Evolutionary conservation across 169 alveolate genomes (phyloP).

Genomic region (Perkinsus marinus): DNA sequence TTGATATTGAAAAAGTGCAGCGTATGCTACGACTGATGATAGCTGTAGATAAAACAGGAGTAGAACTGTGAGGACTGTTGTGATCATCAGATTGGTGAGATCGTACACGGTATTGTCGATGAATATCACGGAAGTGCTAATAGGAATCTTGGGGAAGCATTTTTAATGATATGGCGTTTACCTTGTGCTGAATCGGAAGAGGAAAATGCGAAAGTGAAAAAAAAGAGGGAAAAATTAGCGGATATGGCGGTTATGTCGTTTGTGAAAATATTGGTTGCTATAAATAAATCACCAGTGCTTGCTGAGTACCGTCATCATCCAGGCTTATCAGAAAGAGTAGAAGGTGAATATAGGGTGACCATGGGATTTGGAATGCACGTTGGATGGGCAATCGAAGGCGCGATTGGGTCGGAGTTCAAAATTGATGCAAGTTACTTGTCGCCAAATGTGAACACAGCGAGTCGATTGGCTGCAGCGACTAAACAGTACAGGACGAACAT

Average conservation of each 20-base stretch:
- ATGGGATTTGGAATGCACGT: constrained; percentile 87
- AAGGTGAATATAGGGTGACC: constrained; percentile 51
- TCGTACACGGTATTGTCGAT: constrained; percentile 80
- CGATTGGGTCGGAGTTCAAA: constrained; percentile 87
- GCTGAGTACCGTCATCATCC: constrained; percentile 12
- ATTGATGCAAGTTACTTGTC: constrained; percentile 86
- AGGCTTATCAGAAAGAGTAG: constrained; percentile 9
- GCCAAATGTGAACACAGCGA: constrained; percentile 71
- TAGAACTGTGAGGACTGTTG: neutral
- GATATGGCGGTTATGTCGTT: constrained; percentile 33
- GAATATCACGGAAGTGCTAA: constrained; percentile 83
- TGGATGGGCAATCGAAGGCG: constrained; percentile 91
- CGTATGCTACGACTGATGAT: too few species aligned
- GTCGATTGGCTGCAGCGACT: constrained; percentile 78
- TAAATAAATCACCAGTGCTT: constrained; percentile 23
- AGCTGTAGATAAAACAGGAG: too few species aligned
- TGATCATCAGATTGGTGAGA: constrained; percentile 51
- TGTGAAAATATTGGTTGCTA: constrained; percentile 23
- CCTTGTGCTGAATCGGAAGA: neutral
- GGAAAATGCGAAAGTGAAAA: constrained; percentile 2
- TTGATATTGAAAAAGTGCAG: too few species aligned
- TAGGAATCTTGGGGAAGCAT: constrained; percentile 90
- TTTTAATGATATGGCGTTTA: constrained; percentile 81
- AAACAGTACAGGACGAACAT: constrained; percentile 68
- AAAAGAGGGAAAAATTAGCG: constrained; percentile 18